phyloP scores from a whole-genome alignment of 306 rosid genomes.

The Lupinus albus region DNA sequence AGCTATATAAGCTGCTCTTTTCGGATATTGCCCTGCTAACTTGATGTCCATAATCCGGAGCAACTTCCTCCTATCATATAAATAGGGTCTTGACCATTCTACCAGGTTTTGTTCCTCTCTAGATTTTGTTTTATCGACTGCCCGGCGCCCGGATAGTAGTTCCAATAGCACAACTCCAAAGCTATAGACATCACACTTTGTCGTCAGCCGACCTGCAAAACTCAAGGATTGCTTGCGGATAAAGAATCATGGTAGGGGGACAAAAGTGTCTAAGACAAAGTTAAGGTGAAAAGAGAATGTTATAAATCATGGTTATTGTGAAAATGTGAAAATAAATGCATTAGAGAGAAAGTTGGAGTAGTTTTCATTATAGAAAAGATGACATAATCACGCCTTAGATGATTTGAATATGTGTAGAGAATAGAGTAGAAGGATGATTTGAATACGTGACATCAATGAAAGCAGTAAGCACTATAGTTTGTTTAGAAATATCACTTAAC shows the following conservation, averaged over 20 bases:
- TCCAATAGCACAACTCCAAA: conserved; percentile 75
- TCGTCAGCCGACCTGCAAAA: conserved; percentile 60
- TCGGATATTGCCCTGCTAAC: conserved; percentile 72
- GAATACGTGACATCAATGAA: too few relatives aligned
- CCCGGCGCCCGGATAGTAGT: conserved; percentile 66
- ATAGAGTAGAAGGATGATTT: too few relatives aligned
- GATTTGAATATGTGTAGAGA: too few relatives aligned
- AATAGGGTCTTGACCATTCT: conserved; percentile 68
- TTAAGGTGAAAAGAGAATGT: too few relatives aligned
- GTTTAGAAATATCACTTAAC: background rate
- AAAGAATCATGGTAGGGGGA: too few relatives aligned
- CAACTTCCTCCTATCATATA: conserved; percentile 60
- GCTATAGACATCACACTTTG: conserved; percentile 72
- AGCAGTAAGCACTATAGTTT: background rate
- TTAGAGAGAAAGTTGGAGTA: too few relatives aligned
- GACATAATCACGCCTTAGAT: too few relatives aligned
- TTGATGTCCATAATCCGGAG: conserved; percentile 80
- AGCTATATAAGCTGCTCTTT: conserved; percentile 58
- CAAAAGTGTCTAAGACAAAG: too few relatives aligned
- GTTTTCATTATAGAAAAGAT: too few relatives aligned
- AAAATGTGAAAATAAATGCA: too few relatives aligned
- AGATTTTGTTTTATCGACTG: conserved; percentile 53
- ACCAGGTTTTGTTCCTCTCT: conserved; percentile 63
- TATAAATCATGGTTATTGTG: too few relatives aligned
- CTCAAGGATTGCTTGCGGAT: too few relatives aligned